These are phyloP conservation scores for Epichloe sibirici DNA, from an alignment of 2,329 filamentous ascomycete genomes.

Conservation along the genomic window DNA sequence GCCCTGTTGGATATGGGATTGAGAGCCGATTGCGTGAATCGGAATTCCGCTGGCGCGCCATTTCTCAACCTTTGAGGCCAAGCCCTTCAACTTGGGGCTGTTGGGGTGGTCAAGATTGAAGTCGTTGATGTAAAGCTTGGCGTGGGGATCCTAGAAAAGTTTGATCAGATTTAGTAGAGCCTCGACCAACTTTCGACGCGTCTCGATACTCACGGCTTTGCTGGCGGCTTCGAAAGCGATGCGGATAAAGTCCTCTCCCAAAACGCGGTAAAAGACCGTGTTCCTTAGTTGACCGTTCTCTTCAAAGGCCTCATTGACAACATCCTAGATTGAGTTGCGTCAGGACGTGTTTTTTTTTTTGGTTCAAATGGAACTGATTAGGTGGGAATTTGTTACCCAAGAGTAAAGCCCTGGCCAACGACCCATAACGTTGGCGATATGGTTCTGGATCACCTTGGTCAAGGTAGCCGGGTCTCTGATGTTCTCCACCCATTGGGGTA, in stretches of 20 bases:
- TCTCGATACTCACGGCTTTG: conserved; percentile 25
- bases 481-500: neutral
- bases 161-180: too few species aligned
- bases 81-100: conserved; percentile 44
- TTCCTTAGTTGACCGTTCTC: conserved; percentile 47
- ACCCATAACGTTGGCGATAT: neutral
- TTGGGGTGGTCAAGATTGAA: conserved; percentile 51
- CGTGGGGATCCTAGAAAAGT: conserved; percentile 38
- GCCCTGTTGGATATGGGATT: neutral
- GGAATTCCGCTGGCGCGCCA: conserved; percentile 39
- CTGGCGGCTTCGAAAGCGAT: conserved; percentile 60
- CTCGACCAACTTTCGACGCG: neutral
- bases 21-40: neutral
- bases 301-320: conserved; percentile 26
- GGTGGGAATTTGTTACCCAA: neutral
- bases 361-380: neutral
- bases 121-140: conserved; percentile 68
- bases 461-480: neutral
- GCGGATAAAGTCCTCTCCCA: conserved; percentile 57
- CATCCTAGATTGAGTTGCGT: neutral
- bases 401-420: neutral
- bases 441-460: neutral
- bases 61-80: conserved; percentile 47
- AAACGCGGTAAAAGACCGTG: conserved; percentile 53
- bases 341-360: neutral